Evolutionary conservation across 2,329 filamentous ascomycete genomes (phyloP).

Genomic region (Sodiomyces alkalinus): DNA sequence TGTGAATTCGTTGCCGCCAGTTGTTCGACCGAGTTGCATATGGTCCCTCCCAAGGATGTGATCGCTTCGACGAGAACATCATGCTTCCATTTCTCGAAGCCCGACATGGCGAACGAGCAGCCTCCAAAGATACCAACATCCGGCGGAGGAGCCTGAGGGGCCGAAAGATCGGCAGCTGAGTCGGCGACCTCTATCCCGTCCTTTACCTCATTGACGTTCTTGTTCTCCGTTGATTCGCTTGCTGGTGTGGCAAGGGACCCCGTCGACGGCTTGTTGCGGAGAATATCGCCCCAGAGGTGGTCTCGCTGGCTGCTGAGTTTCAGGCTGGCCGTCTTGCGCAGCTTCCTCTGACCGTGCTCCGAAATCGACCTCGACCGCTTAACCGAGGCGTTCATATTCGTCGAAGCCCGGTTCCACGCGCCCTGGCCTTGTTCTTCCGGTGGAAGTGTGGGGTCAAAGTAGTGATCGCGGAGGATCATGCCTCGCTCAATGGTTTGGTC

Average conservation of each 20-base stretch:
- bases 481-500: slow-evolving; percentile 67
- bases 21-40: slow-evolving; percentile 27
- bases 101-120: slow-evolving; percentile 44
- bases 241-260: background rate
- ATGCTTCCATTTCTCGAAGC: slow-evolving; percentile 38
- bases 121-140: slow-evolving; percentile 33
- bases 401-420: slow-evolving; percentile 45
- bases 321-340: slow-evolving; percentile 75
- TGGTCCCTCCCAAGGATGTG: slow-evolving; percentile 28
- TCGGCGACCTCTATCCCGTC: slow-evolving; percentile 11
- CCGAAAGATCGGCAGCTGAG: slow-evolving; percentile 15
- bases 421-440: slow-evolving; percentile 57
- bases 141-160: slow-evolving; percentile 6
- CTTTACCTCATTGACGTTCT: too few relatives aligned
- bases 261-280: slow-evolving; percentile 25
- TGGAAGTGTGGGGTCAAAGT: slow-evolving; percentile 64
- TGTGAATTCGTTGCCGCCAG: slow-evolving; percentile 17
- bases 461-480: slow-evolving; percentile 80
- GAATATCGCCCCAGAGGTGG: slow-evolving; percentile 81
- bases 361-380: slow-evolving; percentile 43
- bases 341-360: slow-evolving; percentile 53
- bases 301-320: slow-evolving; percentile 69
- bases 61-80: slow-evolving; percentile 32
- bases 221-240: too few relatives aligned
- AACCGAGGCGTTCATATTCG: slow-evolving; percentile 12